Evolutionary conservation across 768 basidiomycete species (phyloP), one percentile per base, ranked within the genome.

Genomic region (Wakefieldia striispora): DNA sequence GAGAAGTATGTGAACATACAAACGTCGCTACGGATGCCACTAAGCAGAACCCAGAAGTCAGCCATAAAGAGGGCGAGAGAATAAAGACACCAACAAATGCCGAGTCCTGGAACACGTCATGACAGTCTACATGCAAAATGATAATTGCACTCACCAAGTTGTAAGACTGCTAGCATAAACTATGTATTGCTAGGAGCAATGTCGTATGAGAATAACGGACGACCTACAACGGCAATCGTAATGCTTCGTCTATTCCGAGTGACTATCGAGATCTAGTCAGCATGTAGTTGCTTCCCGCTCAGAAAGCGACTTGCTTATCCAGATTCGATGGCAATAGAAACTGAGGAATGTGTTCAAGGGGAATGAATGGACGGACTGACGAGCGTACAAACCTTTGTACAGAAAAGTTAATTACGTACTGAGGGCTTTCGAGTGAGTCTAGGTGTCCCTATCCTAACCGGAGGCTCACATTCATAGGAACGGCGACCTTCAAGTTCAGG

Each of bases 261-360:
- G 29, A 57, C 56, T 57, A 8, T 14, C n/a, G 2, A 4, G 21
- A 29, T 29, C 4, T 13, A 0, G 19, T 45, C 20, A 1, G 11
- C 40, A 17, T 7, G 11, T 12, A 5, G 27, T 11, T 29, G 10
- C 29, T 29, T 14, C 3, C 21, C 16, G 2, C 20, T 3, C 1
- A 1, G 6, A 46, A 23, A 34, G 19, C 11, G 1, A 35, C 57
- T 1, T 14, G 57, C 57, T 57, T 39, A 58, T 57, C 57, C 57
- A 58, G n/a, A 59, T 46, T 23, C 52, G 51, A 23, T 58, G 52
- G 12, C 41, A 58, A 27, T 51, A 59, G 33, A 59, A 59, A 21
- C 57, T 59, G 23, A 13, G 16, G 8, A 33, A 3, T 3, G n/a
- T 1, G 13, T 16, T 3, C 11, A 20, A 33, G 23, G 7, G 39